Conservation (phyloP, 805 yeast genomes). For the Yarrowia deformans region DNA sequence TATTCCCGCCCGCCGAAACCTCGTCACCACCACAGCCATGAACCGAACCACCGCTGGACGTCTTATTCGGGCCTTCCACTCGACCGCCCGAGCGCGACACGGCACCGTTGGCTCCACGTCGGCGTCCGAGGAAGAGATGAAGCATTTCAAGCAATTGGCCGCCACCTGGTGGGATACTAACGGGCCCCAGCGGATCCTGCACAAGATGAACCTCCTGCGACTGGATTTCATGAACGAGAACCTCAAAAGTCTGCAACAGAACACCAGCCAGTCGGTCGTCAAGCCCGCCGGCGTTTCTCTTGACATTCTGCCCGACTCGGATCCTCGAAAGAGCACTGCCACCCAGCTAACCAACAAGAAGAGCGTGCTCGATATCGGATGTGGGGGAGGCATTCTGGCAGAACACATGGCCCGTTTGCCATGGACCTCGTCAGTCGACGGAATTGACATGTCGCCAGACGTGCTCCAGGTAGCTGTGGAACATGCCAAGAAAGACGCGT, state of each 20-base stretch:
- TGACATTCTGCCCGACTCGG: slow-evolving; percentile 65
- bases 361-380: slow-evolving; percentile 84
- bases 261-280: slow-evolving; percentile 7
- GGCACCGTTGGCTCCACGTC: slow-evolving; percentile 39
- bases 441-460: slow-evolving; percentile 84
- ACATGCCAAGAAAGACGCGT: slow-evolving; percentile 74
- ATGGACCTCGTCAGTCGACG: slow-evolving; percentile 68
- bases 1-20: slow-evolving; percentile 6
- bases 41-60: slow-evolving; percentile 30
- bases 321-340: slow-evolving; percentile 51
- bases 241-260: slow-evolving; percentile 47
- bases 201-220: slow-evolving; percentile 89
- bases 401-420: slow-evolving; percentile 83
- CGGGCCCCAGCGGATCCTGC: slow-evolving; percentile 92
- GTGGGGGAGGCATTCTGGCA: slow-evolving; percentile 96
- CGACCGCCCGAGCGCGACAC: slow-evolving; percentile 8
- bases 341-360: slow-evolving; percentile 48
- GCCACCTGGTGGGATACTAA: slow-evolving; percentile 97
- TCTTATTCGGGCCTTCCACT: slow-evolving; percentile 28
- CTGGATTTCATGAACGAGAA: slow-evolving; percentile 83
- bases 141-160: slow-evolving; percentile 86
- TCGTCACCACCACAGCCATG: slow-evolving; percentile 18
- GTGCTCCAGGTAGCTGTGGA: slow-evolving; percentile 79
- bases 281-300: slow-evolving; percentile 81
- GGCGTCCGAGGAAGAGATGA: slow-evolving; percentile 62